phyloP scores from a whole-genome alignment of 1,284 basidiomycete genomes.

The Pyrrhoderma noxium region DNA sequence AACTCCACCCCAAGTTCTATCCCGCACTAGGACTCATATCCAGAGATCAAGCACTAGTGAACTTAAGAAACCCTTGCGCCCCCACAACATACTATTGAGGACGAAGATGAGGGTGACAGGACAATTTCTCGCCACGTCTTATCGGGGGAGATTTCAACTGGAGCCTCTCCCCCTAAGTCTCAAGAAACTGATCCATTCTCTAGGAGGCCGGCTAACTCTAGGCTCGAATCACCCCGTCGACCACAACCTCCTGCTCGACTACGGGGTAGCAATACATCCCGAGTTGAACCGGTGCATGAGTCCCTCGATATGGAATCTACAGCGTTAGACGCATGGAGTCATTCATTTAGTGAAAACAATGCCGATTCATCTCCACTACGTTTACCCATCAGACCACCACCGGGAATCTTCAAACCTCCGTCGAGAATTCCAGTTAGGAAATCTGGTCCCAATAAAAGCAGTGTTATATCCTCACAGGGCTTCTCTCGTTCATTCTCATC shows the following conservation, averaged over 20 bases:
- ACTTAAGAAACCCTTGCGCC: background rate
- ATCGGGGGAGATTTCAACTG: background rate
- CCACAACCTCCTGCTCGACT: constrained; percentile 45
- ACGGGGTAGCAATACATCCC: constrained; percentile 4
- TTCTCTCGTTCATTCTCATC: background rate
- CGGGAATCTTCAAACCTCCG: constrained; percentile 7
- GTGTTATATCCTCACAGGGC: background rate
- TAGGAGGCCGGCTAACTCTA: constrained; percentile 54
- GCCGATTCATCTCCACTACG: constrained; percentile 6
- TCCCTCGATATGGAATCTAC: too few species aligned
- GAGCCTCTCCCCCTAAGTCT: background rate
- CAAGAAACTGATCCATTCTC: constrained; percentile 36
- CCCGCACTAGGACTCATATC: background rate
- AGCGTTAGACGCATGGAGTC: too few species aligned
- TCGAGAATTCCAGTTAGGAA: background rate
- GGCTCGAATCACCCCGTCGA: constrained; percentile 44
- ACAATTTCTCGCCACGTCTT: background rate
- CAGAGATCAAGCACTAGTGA: background rate
- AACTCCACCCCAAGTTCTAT: constrained; percentile 14
- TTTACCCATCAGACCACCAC: constrained; percentile 9
- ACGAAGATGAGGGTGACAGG: constrained; percentile 3
- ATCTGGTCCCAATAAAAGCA: background rate
- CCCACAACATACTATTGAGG: background rate
- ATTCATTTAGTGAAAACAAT: background rate
- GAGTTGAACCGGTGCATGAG: background rate